Conservation (phyloP, 129 eudicot genomes). For the Escallonia rubra region DNA sequence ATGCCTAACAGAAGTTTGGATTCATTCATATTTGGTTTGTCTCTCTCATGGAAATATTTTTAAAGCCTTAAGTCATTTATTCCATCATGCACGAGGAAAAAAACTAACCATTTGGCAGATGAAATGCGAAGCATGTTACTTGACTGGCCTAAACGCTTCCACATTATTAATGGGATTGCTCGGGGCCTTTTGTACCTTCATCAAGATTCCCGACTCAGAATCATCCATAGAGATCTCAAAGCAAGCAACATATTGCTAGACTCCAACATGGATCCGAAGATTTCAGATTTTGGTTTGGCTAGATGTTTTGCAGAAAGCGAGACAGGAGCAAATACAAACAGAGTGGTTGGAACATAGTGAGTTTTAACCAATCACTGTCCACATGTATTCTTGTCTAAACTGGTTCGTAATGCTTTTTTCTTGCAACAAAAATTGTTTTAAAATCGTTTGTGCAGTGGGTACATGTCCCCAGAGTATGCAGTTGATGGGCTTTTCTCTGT, state of each 20-base stretch:
- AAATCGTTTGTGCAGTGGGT: slow-evolving; percentile 22
- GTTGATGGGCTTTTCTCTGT: slow-evolving; percentile 27
- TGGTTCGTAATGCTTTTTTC: background rate
- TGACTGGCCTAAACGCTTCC: slow-evolving; percentile 41
- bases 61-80: background rate
- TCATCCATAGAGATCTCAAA: slow-evolving; percentile 44
- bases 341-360: too few relatives aligned
- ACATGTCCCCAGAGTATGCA: slow-evolving; percentile 45
- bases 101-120: slow-evolving; percentile 10
- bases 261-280: slow-evolving; percentile 33
- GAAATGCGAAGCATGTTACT: slow-evolving; percentile 24
- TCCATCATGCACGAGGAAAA: background rate
- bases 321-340: too few relatives aligned
- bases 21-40: slow-evolving; percentile 34
- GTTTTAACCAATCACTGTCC: slow-evolving; percentile 44
- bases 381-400: background rate
- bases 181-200: slow-evolving; percentile 45
- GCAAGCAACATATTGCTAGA: slow-evolving; percentile 40
- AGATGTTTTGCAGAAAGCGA: slow-evolving; percentile 34
- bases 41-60: background rate
- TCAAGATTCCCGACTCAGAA: slow-evolving; percentile 47
- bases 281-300: slow-evolving; percentile 47
- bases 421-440: background rate
- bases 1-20: slow-evolving; percentile 46
- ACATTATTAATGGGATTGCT: slow-evolving; percentile 40